Evolutionary conservation across 331 rosid species (phyloP).

Genomic region (Prunus yedoensis): DNA sequence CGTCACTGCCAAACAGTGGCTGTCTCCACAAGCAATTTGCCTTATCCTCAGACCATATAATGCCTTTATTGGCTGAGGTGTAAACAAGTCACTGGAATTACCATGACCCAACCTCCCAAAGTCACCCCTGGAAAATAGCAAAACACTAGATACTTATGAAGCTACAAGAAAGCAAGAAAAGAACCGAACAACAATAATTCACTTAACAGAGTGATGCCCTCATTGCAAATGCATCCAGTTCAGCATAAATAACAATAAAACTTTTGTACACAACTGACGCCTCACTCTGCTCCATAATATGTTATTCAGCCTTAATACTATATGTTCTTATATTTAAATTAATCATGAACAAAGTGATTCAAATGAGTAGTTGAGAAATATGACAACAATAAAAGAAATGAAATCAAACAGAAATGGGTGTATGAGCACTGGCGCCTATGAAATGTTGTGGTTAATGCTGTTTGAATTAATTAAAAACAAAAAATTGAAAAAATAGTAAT

Average conservation of each 20-base stretch:
- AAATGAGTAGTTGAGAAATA: neutral
- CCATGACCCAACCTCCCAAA: conserved; percentile 99
- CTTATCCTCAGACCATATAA: conserved; percentile 67
- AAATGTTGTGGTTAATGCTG: neutral
- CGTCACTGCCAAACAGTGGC: conserved; percentile 94
- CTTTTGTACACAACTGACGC: neutral
- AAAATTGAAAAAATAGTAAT: neutral
- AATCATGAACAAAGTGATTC: too few species aligned
- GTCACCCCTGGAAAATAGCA: conserved; percentile 79
- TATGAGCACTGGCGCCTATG: neutral
- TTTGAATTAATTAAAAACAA: neutral
- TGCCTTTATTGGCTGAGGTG: conserved; percentile 83
- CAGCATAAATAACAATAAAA: neutral
- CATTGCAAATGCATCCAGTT: neutral
- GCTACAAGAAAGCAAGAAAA: conserved; percentile 17
- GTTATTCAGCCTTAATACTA: neutral
- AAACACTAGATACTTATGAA: conserved; percentile 11
- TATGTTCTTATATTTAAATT: neutral
- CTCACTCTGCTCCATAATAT: neutral
- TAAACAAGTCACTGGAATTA: conserved; percentile 70
- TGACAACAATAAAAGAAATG: neutral
- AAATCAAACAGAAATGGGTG: neutral
- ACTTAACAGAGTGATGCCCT: neutral
- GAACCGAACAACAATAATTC: neutral
- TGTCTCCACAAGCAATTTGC: conserved; percentile 94